A percentile compares a stretch with the other conserved stretches of the same genome.
phyloP scores from a whole-genome alignment of 208 protist species.

The Wallacemonas sp. region DNA sequence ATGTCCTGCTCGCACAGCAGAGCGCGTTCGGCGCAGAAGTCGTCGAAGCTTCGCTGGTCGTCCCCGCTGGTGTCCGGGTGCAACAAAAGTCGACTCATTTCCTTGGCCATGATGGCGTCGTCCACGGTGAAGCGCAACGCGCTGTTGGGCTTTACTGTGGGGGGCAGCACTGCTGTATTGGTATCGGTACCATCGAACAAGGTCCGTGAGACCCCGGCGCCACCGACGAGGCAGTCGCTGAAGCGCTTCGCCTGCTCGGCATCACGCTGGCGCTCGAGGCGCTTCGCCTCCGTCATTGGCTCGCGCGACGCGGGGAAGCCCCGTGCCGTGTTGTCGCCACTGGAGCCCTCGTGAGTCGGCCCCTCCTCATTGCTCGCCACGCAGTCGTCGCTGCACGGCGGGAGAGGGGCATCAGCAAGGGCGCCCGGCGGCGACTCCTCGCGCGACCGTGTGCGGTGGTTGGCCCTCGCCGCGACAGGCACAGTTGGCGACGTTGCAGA shows the following conservation, averaged over 20 bases:
- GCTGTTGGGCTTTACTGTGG: constrained; percentile 8
- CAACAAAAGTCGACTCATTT: constrained; percentile 19
- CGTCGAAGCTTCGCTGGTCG: not conserved
- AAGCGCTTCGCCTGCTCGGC: not conserved
- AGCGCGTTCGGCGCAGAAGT: not conserved
- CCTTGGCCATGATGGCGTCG: constrained; percentile 27
- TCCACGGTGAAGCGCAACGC: constrained; percentile 20
- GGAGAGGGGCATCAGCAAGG: no score
- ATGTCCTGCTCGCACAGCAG: not conserved
- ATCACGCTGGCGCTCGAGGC: not conserved
- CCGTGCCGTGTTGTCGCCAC: no score
- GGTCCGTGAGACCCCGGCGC: not conserved
- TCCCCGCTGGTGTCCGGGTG: not conserved
- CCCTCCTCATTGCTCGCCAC: no score
- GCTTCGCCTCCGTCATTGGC: constrained; percentile 4
- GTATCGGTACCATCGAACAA: not conserved
- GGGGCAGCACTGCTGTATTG: no score
- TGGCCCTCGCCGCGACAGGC: no score
- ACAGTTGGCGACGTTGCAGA: no score
- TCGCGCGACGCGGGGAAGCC: not conserved
- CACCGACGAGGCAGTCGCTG: not conserved
- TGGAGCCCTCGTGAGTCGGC: no score
- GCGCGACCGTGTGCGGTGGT: no score
- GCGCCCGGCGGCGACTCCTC: no score
- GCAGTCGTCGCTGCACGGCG: no score